Conservation (phyloP, 1,284 basidiomycete species). For the Vanrija humicola region DNA sequence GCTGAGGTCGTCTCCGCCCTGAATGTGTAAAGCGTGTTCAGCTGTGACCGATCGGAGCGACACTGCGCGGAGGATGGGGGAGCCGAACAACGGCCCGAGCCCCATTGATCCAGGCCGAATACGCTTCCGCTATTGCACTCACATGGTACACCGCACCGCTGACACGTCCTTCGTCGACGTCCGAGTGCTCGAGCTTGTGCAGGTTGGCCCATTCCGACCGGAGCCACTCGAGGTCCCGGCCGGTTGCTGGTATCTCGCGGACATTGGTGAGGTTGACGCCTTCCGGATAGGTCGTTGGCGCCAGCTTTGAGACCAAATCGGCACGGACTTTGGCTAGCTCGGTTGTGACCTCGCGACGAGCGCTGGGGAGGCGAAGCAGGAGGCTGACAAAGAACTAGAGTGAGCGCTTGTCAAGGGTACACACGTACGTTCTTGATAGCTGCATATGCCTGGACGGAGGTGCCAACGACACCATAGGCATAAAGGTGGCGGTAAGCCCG, state of each 20-base stretch:
- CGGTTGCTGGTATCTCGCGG: constrained; percentile 62
- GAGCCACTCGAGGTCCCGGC: constrained; percentile 72
- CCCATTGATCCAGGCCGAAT: too few species aligned
- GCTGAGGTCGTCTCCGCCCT: constrained; percentile 78
- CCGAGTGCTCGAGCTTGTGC: constrained; percentile 63
- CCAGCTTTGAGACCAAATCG: constrained; percentile 65
- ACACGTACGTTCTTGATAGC: constrained; percentile 30
- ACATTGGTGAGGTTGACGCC: constrained; percentile 54
- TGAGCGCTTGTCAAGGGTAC: neutral
- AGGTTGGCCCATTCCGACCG: constrained; percentile 71
- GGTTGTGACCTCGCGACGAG: constrained; percentile 61
- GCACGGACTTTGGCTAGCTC: constrained; percentile 66
- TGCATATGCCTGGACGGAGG: constrained; percentile 25
- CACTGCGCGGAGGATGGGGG: neutral
- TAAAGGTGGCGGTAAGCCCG: constrained; percentile 60
- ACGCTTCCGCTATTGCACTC: neutral
- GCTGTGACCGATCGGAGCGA: constrained; percentile 1
- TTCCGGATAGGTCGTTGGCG: constrained; percentile 52
- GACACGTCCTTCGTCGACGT: constrained; percentile 62
- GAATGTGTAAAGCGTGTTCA: constrained; percentile 44
- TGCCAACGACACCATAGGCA: constrained; percentile 60
- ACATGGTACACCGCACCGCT: constrained; percentile 84
- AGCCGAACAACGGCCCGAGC: neutral
- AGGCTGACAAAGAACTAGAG: constrained; percentile 60
- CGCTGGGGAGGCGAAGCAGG: constrained; percentile 64